phyloP scores from a whole-genome alignment of 371 early-diverging fungal species.

The Apophysomyces elegans region DNA sequence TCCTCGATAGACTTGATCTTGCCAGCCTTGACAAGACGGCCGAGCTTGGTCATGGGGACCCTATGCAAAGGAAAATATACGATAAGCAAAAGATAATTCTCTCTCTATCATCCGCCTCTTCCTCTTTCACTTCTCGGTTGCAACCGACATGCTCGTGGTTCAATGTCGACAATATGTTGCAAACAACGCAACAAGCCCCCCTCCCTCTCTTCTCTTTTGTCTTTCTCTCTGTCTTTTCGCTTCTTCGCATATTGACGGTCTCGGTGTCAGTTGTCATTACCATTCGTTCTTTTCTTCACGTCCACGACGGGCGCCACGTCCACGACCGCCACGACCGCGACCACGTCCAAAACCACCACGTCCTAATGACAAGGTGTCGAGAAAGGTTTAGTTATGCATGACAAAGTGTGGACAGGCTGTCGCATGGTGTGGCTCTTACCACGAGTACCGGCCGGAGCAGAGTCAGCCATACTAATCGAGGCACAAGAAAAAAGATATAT shows the following conservation, averaged over 20 bases:
- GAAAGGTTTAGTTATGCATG: background rate
- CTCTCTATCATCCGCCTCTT: background rate
- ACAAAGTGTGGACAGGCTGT: background rate
- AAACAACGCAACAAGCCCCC: too few species aligned
- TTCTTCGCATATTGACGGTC: too few species aligned
- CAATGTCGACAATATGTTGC: too few species aligned
- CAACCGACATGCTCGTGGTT: too few species aligned
- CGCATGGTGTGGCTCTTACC: conserved; percentile 23
- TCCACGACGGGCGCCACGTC: conserved; percentile 70
- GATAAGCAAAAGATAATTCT: background rate
- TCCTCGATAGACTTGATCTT: conserved; percentile 86
- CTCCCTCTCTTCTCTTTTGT: too few species aligned
- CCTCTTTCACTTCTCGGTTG: too few species aligned
- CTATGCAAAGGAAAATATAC: conserved; percentile 22
- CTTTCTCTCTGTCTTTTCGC: too few species aligned
- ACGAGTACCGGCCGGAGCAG: conserved; percentile 58
- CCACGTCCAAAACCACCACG: conserved; percentile 83
- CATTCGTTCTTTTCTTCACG: conserved; percentile 86
- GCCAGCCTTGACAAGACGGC: conserved; percentile 91
- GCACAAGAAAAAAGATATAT: too few species aligned
- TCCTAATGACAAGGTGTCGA: conserved; percentile 33
- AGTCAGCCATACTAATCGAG: conserved; percentile 53
- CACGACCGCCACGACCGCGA: conserved; percentile 79
- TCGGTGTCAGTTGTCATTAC: conserved; percentile 25
- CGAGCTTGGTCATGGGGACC: conserved; percentile 95